Evolutionary conservation across 352 stramenopile genomes (phyloP), one percentile per base, ranked within the genome.

Genomic region (Aphanomyces stellatus): DNA sequence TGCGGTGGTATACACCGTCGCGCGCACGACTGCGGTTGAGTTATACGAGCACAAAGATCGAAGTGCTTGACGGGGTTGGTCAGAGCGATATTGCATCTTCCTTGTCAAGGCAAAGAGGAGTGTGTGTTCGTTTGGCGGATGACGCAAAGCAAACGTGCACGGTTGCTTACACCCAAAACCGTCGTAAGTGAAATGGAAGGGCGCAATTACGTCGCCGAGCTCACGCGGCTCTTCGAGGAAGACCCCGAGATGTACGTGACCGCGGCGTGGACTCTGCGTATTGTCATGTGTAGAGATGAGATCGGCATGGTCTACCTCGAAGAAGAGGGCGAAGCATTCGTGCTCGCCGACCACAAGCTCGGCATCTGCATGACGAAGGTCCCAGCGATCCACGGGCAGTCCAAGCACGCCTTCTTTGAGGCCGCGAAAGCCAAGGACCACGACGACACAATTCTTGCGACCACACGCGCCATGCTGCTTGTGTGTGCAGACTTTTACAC

Each of bases 401-500:
- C 81, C 3, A 65, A 70, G 31, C n/a, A 51, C 4, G 25, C 22
- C 7, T 63, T 70, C 63, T 70, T 63, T 33, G 17, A 28, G 5
- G 43, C 30, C 11, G 15, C 24, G 2, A 17, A 49, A 42, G 8
- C 24, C 19, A 63, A 70, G 7, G 63, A 70, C 22, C n/a, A n/a
- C n/a, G 33, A 31, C 27, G 3, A 34, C 34, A 3, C 70, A 62
- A 66, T 90, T 49, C 55, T 86, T 42, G 70, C 78, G 34, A 81
- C 75, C 66, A 85, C 82, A 6, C 78, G 82, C 8, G 79, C 76
- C 4, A 77, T 91, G 65, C 63, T 93, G 59, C 77, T 91, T 42
- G 81, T 93, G 51, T 87, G 74, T 34, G 82, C 82, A 31, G 85
- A 93, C 70, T 93, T 87, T 62, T 91, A 93, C 71, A 87, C 85